Conservation (phyloP, 164 flowering plant genomes). For the Platanus orientalis region DNA sequence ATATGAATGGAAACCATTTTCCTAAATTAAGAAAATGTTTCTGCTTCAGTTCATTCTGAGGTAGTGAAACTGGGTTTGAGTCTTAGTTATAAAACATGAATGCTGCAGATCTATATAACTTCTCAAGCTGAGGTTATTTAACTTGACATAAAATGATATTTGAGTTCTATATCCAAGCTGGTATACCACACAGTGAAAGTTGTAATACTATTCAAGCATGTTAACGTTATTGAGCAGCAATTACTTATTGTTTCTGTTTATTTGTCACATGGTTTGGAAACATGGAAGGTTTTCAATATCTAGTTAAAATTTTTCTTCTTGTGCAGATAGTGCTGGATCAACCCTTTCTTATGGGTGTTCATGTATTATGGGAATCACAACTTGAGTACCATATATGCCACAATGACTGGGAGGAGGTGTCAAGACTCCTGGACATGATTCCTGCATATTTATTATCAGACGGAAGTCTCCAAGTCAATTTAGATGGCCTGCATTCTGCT, state of each 20-base stretch:
- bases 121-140: neutral
- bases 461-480: constrained; percentile 64
- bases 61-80: neutral
- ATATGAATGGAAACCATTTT: neutral
- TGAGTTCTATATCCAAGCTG: neutral
- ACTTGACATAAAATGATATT: neutral
- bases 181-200: neutral
- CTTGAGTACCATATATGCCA: constrained; percentile 77
- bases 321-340: constrained; percentile 85
- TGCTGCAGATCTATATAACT: neutral
- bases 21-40: neutral
- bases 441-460: constrained; percentile 51
- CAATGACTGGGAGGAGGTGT: constrained; percentile 77
- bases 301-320: constrained; percentile 6
- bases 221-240: neutral
- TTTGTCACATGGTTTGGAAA: neutral
- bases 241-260: neutral
- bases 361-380: constrained; percentile 84
- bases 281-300: neutral
- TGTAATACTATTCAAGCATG: neutral
- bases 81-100: neutral
- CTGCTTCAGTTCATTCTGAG: neutral
- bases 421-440: constrained; percentile 59
- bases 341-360: constrained; percentile 64
- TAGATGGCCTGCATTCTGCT: constrained; percentile 43